Evolutionary conservation across 2,329 filamentous ascomycete genomes (phyloP), one percentile per base, ranked within the genome.

Genomic region (Waltergamsia citrina): DNA sequence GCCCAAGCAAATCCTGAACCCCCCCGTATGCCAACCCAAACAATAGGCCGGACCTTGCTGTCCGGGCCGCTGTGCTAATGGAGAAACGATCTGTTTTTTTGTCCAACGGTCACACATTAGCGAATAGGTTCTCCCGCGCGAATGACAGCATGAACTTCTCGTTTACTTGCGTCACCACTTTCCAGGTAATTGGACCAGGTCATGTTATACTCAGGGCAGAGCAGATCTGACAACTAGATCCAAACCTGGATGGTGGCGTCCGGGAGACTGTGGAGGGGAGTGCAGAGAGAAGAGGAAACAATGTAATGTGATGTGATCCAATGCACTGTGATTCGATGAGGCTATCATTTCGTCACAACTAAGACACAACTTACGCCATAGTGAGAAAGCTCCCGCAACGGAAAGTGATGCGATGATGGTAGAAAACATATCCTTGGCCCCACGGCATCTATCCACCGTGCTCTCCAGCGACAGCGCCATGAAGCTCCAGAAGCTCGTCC

Each of bases 401-500:
- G 83, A 82, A 54, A 94, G 63, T 30, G 85, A 88, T 18, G 92
- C 87, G 38, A 88, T 69, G 6, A 86, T 75, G 1, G 85, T 94
- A 43, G 82, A 90, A 47, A 85, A 52, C 49, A 87, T 78, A 57
- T 96, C 90, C 53, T 78, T 75, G 36, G 68, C 66, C 28, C 73
- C 71, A 32, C 78, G 68, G 44, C 78, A 79, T 6, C 78, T 68
- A 59, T 95, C 88, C 33, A 94, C 79, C 36, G 84, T 79, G 56
- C 90, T 84, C 62, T 96, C 92, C 32, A 92, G 74, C 6, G 78
- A 66, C 49, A 94, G 80, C 49, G 94, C 92, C 32, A 82, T 63
- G 14, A 75, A 71, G 3, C 77, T 83, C 73, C 88, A 88, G 29
- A 81, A 63, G 5, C 75, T 74, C 6, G 93, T 67, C 44, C 73